Conservation (phyloP, 805 yeast genomes). For the Ogataea methanolica region DNA sequence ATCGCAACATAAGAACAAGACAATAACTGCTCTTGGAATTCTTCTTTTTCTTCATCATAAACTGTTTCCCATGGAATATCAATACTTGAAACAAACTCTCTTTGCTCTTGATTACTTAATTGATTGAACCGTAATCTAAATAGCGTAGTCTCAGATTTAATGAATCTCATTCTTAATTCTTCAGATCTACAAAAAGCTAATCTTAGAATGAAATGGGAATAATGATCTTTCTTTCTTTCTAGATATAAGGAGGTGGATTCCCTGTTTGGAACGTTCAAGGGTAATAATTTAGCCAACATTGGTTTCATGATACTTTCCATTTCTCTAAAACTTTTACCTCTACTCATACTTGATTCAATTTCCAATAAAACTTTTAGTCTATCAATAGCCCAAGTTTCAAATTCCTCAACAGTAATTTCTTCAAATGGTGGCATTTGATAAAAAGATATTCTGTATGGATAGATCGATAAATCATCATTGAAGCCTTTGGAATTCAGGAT, state of each 20-base stretch:
- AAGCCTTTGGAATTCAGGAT: conserved; percentile 26
- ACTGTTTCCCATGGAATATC: conserved; percentile 73
- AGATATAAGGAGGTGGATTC: conserved; percentile 37
- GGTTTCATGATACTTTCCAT: conserved; percentile 64
- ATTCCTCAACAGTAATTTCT: conserved; percentile 87
- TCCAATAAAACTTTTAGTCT: conserved; percentile 78
- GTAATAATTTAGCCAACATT: conserved; percentile 56
- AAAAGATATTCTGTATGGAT: conserved; percentile 61
- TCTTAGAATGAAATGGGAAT: conserved; percentile 83
- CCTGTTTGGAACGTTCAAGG: conserved; percentile 46
- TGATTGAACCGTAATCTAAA: conserved; percentile 69
- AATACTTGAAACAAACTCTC: conserved; percentile 59
- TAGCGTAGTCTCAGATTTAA: conserved; percentile 68
- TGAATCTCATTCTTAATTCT: conserved; percentile 76
- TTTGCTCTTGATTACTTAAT: conserved; percentile 63
- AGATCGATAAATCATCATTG: conserved; percentile 27
- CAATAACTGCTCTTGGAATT: conserved; percentile 43
- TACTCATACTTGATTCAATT: conserved; percentile 67
- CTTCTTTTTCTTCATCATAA: conserved; percentile 52
- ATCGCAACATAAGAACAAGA: conserved; percentile 50
- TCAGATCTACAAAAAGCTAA: conserved; percentile 85
- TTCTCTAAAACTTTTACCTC: conserved; percentile 62
- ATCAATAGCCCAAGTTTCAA: conserved; percentile 95
- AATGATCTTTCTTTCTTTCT: conserved; percentile 85
- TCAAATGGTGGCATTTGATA: conserved; percentile 74